A percentile compares a stretch with the other conserved stretches of the same genome.
phyloP scores from a whole-genome alignment of 2,329 filamentous ascomycete genomes.

The Stagonosporopsis vannaccii region DNA sequence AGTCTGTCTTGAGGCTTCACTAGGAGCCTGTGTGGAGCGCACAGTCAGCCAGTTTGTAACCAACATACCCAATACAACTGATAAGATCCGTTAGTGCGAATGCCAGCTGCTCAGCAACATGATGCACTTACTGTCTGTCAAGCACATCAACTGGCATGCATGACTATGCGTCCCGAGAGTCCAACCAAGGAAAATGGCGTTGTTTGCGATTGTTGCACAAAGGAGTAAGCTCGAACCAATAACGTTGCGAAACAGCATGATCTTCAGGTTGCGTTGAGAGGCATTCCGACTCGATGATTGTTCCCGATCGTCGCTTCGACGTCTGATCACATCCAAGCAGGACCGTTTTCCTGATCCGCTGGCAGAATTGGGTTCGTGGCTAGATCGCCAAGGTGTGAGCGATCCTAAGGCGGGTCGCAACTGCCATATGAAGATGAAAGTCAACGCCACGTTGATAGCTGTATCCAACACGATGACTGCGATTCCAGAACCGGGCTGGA shows the following conservation, averaged over 20 bases:
- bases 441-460: slow-evolving; percentile 44
- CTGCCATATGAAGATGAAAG: slow-evolving; percentile 45
- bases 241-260: slow-evolving; percentile 35
- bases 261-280: slow-evolving; percentile 21
- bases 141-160: slow-evolving; percentile 48
- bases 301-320: neutral
- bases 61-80: slow-evolving; percentile 30
- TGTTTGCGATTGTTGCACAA: slow-evolving; percentile 45
- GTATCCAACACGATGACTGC: slow-evolving; percentile 45
- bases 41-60: slow-evolving; percentile 30
- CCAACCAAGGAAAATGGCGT: slow-evolving; percentile 38
- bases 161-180: slow-evolving; percentile 42
- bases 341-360: neutral
- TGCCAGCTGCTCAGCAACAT: neutral
- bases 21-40: slow-evolving; percentile 9
- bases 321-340: neutral
- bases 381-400: neutral
- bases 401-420: slow-evolving; percentile 35
- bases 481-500: slow-evolving; percentile 38
- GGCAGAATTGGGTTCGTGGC: neutral
- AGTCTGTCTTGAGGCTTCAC: neutral
- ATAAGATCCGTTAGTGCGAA: neutral
- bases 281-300: neutral
- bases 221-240: slow-evolving; percentile 43
- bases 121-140: slow-evolving; percentile 46